Evolutionary conservation across 2,329 filamentous ascomycete species (phyloP), one percentile per base, ranked within the genome.

Genomic region (Zymoseptoria brevis): DNA sequence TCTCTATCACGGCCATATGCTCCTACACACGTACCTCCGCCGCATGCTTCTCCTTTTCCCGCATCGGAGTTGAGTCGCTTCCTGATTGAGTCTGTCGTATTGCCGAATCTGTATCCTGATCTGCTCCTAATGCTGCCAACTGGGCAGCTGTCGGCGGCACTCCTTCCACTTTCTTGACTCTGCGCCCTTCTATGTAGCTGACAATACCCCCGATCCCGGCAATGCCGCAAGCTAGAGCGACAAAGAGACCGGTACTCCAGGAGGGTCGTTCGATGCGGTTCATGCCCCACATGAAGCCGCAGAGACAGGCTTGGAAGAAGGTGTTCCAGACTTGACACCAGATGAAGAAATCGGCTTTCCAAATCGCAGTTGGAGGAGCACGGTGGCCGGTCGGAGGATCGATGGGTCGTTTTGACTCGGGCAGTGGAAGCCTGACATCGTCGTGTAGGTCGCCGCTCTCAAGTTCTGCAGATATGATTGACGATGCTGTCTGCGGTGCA

Each of bases 321-420:
- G 90, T 94, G 69, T 96, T 95, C 76, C 79, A 80, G 2, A 90
- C 81, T 75, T 90, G 91, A 66, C 86, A 80, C 87, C 87, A 92
- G 41, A 95, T 79, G 35, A 93, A 84, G 58, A 87, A 84, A 65
- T 94, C 89, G 69, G 96, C 77, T 73, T 89, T 92, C 88, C 89
- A 93, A 9, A 82, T 64, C 21, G 75, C 74, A 0, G 88, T 90
- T 1, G 87, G 81, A 2, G 82, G 81, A 0, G 89, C 88, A 4
- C 87, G 83, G 16, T 82, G 73, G 8, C 87, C 88, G 0, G 89
- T 93, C n/a, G 88, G 77, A 0, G 89, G 89, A 0, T 83, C 75
- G 53, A 85, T 79, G 1, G 89, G 80, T 5, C 84, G 86, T 64
- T 83, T 87, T 29, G 75, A 77, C 22, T 81, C 72, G 0, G 89